phyloP scores from a whole-genome alignment of 75 land plant genomes.

The Ceratopteris richardii region DNA sequence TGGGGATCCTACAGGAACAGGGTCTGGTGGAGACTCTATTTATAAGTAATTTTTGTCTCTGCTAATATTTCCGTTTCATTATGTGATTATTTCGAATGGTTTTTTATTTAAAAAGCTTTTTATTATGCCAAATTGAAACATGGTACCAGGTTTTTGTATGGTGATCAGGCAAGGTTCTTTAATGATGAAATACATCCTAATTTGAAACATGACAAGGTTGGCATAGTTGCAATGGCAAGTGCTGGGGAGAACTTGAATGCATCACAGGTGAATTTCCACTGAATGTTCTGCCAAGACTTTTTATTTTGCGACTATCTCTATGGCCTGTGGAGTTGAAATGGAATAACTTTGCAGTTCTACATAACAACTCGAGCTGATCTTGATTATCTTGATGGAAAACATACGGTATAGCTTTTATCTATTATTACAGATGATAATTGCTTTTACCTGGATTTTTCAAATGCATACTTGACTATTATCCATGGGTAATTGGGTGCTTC shows the following conservation, averaged over 20 bases:
- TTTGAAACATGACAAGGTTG: slow-evolving; percentile 79
- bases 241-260: slow-evolving; percentile 96
- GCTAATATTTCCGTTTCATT: no score
- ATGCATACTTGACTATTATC: no score
- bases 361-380: slow-evolving; percentile 81
- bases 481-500: no score
- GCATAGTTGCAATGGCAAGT: slow-evolving; percentile 98
- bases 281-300: no score
- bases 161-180: slow-evolving; percentile 93
- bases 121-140: not conserved
- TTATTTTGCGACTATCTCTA: no score
- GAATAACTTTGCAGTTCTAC: slow-evolving; percentile 55
- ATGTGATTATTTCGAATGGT: no score
- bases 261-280: slow-evolving; percentile 95
- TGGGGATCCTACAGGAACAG: slow-evolving; percentile 92
- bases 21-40: slow-evolving; percentile 87
- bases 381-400: slow-evolving; percentile 96
- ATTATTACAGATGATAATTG: no score
- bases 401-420: slow-evolving; percentile 45
- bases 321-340: no score
- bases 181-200: slow-evolving; percentile 82
- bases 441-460: no score
- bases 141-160: slow-evolving; percentile 68
- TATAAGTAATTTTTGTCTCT: slow-evolving; percentile 57
- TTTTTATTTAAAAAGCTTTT: not conserved